Conservation (phyloP, 805 yeast species). For the Metschnikowia drakensbergensis region DNA sequence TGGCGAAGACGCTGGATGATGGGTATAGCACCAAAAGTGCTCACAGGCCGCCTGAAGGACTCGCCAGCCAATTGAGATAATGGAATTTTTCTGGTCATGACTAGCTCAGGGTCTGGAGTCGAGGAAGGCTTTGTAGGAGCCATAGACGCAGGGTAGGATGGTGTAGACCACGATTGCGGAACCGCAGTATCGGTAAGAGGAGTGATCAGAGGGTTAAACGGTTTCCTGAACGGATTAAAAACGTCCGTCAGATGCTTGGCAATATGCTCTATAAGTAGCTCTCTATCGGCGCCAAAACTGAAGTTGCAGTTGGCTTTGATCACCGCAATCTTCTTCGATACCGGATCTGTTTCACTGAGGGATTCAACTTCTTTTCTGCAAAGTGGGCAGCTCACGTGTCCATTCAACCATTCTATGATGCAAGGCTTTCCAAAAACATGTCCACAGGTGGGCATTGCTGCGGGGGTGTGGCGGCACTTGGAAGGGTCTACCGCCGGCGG, state of each 20-base stretch:
- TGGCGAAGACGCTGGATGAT: neutral
- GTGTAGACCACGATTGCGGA: constrained; percentile 33
- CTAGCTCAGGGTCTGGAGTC: constrained; percentile 11
- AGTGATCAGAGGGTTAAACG: constrained; percentile 32
- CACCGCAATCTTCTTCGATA: constrained; percentile 6
- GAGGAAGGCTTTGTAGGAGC: neutral
- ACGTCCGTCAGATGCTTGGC: constrained; percentile 32
- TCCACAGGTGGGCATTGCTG: constrained; percentile 17
- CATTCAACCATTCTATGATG: constrained; percentile 18
- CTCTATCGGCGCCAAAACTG: constrained; percentile 11
- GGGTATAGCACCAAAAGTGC: neutral
- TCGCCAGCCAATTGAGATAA: constrained; percentile 10
- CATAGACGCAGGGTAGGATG: constrained; percentile 12
- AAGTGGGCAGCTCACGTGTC: constrained; percentile 17
- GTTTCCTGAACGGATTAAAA: constrained; percentile 35
- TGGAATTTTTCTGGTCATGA: constrained; percentile 16
- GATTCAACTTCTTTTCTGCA: constrained; percentile 19
- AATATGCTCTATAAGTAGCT: constrained; percentile 23
- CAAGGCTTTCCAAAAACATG: constrained; percentile 18
- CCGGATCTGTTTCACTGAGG: constrained; percentile 9
- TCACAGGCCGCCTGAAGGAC: neutral
- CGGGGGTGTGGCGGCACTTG: constrained; percentile 12
- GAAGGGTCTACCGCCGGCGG: constrained; percentile 4
- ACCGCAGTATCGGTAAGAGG: constrained; percentile 39
- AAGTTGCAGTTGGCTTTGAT: constrained; percentile 12